Evolutionary conservation across 2,329 filamentous ascomycete genomes (phyloP), one percentile per base, ranked within the genome.

Genomic region (Byssothecium circinans): DNA sequence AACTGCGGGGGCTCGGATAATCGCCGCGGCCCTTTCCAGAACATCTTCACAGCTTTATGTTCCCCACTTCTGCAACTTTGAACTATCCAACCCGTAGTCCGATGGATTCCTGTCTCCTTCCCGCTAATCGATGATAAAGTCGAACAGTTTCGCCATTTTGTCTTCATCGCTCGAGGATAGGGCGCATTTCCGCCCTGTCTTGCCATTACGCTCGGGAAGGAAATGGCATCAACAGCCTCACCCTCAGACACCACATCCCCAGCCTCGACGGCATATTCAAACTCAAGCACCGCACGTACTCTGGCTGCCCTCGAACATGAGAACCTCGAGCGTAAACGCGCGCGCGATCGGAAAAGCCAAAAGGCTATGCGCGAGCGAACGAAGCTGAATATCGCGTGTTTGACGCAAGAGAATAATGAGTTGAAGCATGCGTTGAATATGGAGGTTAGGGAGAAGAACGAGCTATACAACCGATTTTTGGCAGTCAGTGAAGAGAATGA

Each of bases 331-430:
- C 47, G 50, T 29, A 63, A 63, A 42, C 48, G 60, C 10, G 53
- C 55, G 5, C 47, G 58, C n/a, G 60, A 63, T 36, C 42, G 60
- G 11, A 63, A 63, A 43, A 51, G 50, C n/a, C 57, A 63, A 33
- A 54, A 51, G 17, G 58, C 60, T 1, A 61, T 61, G 55, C 50
- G 60, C 14, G 57, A 60, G 20, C 30, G 60, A 2, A 57, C 54
- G 2, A 61, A 56, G 39, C 59, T 52, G 55, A 58, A 51, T 32
- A 57, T 63, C 8, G 45, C 54, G n/a, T 53, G 42, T 37, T 49
- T 63, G 17, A 58, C 52, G 4, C 51, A 61, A n/a, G 57, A 63
- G 35, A 58, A 61, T 27, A 45, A 41, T 12, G 47, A 56, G 1
- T 39, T 63, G 22, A 57, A 52, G 8, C 53, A 46, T 14, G 49